Evolutionary conservation across 192 early-diverging fungal species (phyloP).

Genomic region (Helicostylum pulchrum): DNA sequence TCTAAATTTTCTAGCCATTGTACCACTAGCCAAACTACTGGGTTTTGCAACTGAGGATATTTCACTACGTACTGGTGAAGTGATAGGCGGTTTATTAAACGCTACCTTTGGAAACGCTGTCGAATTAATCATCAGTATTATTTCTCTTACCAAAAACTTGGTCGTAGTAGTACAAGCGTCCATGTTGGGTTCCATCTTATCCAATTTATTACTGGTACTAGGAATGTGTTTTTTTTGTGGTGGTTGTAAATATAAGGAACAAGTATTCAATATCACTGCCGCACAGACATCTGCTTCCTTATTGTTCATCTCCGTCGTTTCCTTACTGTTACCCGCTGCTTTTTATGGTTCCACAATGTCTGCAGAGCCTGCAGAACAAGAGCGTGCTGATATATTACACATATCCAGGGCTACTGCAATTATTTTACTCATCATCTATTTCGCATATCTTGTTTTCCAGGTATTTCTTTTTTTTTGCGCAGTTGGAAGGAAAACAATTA

Average conservation of each 20-base stretch:
- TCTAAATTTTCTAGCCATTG: constrained; percentile 84
- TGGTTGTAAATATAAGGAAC: constrained; percentile 72
- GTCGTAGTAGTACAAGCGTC: constrained; percentile 86
- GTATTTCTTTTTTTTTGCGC: too few species aligned
- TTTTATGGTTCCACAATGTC: too few species aligned
- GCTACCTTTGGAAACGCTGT: constrained; percentile 65
- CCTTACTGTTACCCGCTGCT: too few species aligned
- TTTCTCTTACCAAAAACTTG: constrained; percentile 76
- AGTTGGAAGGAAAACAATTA: too few species aligned
- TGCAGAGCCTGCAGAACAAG: too few species aligned
- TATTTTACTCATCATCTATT: too few species aligned
- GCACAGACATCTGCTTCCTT: constrained; percentile 74
- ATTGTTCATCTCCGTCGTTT: constrained; percentile 51
- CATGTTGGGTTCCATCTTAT: constrained; percentile 86
- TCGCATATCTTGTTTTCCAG: too few species aligned
- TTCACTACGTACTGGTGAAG: constrained; percentile 60
- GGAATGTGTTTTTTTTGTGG: constrained; percentile 87
- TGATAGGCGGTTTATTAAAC: constrained; percentile 84
- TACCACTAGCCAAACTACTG: constrained; percentile 87
- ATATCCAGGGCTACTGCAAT: too few species aligned
- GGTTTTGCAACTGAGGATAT: constrained; percentile 88
- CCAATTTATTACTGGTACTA: constrained; percentile 82
- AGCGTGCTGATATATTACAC: too few species aligned
- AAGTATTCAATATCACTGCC: constrained; percentile 61
- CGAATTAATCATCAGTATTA: constrained; percentile 77